These are phyloP conservation scores for Saccharomyces hybrid DNA, from an alignment of 1,139 yeast genomes.

Conservation along the genomic window DNA sequence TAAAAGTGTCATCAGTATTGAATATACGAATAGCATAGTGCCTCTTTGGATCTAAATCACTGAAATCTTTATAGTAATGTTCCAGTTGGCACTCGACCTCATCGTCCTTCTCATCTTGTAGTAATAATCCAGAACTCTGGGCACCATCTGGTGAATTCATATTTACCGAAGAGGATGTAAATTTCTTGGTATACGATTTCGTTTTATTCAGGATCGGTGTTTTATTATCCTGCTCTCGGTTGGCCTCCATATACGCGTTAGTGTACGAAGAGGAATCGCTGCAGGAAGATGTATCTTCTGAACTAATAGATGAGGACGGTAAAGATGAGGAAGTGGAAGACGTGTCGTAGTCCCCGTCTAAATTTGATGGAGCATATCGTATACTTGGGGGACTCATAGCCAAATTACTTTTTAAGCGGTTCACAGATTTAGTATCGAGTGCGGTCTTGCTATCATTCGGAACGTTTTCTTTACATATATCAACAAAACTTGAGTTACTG, in stretches of 20 bases:
- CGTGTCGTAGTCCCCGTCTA: conserved; percentile 1
- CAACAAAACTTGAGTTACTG: background rate
- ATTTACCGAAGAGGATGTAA: conserved; percentile 7
- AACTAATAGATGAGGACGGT: background rate
- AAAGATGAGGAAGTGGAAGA: background rate
- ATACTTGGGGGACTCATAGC: conserved; percentile 5
- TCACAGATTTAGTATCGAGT: background rate
- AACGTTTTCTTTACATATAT: background rate
- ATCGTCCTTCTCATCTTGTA: conserved; percentile 33
- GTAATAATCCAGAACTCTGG: conserved; percentile 1
- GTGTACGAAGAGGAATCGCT: conserved; percentile 1
- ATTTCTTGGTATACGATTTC: background rate
- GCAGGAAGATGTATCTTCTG: background rate
- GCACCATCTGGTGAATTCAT: conserved; percentile 3
- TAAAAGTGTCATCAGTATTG: conserved; percentile 73
- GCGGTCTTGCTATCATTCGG: background rate
- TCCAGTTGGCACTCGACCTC: conserved; percentile 31
- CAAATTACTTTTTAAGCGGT: background rate
- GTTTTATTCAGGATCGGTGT: background rate
- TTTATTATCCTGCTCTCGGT: background rate
- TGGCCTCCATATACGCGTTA: background rate
- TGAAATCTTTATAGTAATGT: conserved; percentile 29
- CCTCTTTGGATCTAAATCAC: conserved; percentile 26
- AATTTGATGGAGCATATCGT: conserved; percentile 1
- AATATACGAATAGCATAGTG: conserved; percentile 52